These are phyloP conservation scores for Trichophyton mentagrophytes DNA, from an alignment of 2,329 filamentous ascomycete species.

Conservation along the genomic window DNA sequence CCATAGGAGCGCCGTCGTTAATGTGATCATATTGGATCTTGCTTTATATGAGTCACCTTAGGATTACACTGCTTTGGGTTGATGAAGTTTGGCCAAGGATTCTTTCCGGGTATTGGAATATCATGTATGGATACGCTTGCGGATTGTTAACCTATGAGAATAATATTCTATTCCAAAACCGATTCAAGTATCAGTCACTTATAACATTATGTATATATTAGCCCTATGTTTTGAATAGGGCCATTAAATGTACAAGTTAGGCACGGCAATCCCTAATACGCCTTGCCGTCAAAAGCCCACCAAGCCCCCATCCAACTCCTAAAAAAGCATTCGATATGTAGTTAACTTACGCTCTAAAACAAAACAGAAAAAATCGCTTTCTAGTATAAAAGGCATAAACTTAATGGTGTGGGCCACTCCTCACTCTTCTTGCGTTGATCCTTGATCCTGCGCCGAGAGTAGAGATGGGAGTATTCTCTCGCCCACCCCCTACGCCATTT, in stretches of 20 bases:
- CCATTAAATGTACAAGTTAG: neutral
- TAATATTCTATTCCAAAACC: neutral
- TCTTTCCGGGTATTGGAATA: neutral
- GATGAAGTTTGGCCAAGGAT: neutral
- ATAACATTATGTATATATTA: neutral
- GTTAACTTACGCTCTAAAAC: neutral
- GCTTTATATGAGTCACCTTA: neutral
- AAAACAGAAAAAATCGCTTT: neutral
- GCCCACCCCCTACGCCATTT: conserved; percentile 25
- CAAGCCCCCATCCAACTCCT: neutral
- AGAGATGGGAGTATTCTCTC: conserved; percentile 27
- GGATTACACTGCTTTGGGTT: neutral
- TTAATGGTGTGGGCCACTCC: conserved; percentile 16
- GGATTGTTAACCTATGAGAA: neutral
- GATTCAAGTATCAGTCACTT: neutral
- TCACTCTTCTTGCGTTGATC: conserved; percentile 19
- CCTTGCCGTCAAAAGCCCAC: neutral
- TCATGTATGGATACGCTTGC: neutral
- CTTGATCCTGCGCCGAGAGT: neutral
- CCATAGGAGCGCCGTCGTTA: neutral
- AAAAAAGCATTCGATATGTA: neutral
- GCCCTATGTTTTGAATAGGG: neutral
- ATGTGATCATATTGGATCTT: neutral
- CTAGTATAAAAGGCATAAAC: neutral
- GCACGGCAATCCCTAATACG: neutral